These are phyloP conservation scores for Blakeslea trispora DNA, from an alignment of 371 early-diverging fungal species.

Conservation along the genomic window DNA sequence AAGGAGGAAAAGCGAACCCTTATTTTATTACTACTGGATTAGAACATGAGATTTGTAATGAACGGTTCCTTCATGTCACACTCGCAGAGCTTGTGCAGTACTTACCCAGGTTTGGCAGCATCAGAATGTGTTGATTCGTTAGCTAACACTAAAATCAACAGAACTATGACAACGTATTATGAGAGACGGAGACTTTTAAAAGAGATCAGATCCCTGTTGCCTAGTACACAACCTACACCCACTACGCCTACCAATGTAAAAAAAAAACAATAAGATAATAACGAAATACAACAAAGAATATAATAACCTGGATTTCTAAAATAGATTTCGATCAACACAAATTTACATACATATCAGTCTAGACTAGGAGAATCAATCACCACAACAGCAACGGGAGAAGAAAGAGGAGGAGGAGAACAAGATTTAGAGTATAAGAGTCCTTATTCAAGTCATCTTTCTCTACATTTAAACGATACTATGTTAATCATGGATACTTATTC, in stretches of 20 bases:
- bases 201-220: conserved; percentile 42
- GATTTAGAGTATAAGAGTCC: background rate
- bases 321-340: conserved; percentile 31
- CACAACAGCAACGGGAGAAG: conserved; percentile 18
- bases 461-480: conserved; percentile 1
- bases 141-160: conserved; percentile 10
- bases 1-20: background rate
- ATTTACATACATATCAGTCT: conserved; percentile 23
- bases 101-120: conserved; percentile 32
- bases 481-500: conserved; percentile 2
- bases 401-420: conserved; percentile 6
- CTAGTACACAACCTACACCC: conserved; percentile 7
- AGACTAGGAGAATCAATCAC: conserved; percentile 6
- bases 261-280: background rate
- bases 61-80: conserved; percentile 42
- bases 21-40: conserved; percentile 2
- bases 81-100: conserved; percentile 43
- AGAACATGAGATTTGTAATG: conserved; percentile 42
- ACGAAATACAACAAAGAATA: too few species aligned
- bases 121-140: background rate
- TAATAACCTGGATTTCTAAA: too few species aligned
- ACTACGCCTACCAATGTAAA: conserved; percentile 21
- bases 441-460: conserved; percentile 1
- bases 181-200: conserved; percentile 51
- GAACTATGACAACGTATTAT: conserved; percentile 44